Conservation (phyloP, 352 stramenopile genomes). For the Thalassiosira livingstoniorum region DNA sequence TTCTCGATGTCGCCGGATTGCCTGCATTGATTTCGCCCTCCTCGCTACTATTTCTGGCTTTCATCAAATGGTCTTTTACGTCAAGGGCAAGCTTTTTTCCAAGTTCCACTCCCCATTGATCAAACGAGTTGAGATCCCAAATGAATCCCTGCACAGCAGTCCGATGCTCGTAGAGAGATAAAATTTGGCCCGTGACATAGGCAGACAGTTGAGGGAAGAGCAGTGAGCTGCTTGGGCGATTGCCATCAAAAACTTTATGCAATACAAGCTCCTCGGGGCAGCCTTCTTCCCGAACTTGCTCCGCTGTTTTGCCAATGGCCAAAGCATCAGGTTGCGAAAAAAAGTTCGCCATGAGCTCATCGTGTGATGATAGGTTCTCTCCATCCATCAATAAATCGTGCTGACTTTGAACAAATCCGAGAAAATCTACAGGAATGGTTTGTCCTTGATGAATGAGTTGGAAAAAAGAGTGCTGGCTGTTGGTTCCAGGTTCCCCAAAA, state of each 20-base stretch:
- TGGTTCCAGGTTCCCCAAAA: conserved; percentile 98
- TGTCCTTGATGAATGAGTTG: conserved; percentile 97
- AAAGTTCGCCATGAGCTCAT: conserved; percentile 99
- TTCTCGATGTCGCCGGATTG: conserved; percentile 80
- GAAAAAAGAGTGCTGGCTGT: conserved; percentile 99
- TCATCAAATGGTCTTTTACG: conserved; percentile 89
- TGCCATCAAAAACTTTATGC: conserved; percentile 93
- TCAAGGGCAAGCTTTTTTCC: conserved; percentile 97
- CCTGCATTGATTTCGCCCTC: conserved; percentile 55
- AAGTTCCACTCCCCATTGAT: conserved; percentile 98
- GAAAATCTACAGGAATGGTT: conserved; percentile 96
- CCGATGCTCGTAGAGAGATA: conserved; percentile 98
- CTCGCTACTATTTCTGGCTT: conserved; percentile 63
- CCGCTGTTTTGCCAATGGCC: conserved; percentile 93
- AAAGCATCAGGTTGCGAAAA: conserved; percentile 98
- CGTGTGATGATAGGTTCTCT: conserved; percentile 95
- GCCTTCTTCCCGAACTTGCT: conserved; percentile 92
- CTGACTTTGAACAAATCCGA: conserved; percentile 97
- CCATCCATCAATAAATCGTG: conserved; percentile 87
- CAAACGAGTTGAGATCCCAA: conserved; percentile 98
- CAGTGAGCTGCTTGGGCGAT: conserved; percentile 96
- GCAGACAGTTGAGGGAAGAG: conserved; percentile 95
- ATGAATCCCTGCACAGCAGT: conserved; percentile 97
- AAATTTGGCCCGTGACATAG: conserved; percentile 94
- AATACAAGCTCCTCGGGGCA: conserved; percentile 89